phyloP scores from a whole-genome alignment of 345 rosid species.

The Salix purpurea region DNA sequence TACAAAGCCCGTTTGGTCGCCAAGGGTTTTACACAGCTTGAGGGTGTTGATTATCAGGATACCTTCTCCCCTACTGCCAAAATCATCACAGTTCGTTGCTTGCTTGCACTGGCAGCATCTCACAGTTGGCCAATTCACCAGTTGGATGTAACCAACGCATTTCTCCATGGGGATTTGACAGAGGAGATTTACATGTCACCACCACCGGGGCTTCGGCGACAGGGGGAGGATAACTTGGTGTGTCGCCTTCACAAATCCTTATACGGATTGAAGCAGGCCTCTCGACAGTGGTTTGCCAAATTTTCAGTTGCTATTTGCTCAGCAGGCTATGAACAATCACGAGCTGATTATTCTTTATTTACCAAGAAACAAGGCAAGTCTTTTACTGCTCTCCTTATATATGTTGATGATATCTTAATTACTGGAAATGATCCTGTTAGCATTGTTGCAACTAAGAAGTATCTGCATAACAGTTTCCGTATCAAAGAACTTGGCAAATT shows the following conservation, averaged over 20 bases:
- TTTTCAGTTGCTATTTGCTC: background rate
- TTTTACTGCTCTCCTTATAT: background rate
- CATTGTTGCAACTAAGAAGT: background rate
- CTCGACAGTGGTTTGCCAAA: background rate
- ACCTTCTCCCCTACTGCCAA: background rate
- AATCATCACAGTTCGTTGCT: background rate
- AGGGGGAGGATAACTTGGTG: background rate
- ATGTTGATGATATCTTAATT: background rate
- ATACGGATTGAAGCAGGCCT: background rate
- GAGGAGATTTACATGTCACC: background rate
- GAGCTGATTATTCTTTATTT: background rate
- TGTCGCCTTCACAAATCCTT: background rate
- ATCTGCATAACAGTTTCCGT: background rate
- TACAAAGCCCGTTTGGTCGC: background rate
- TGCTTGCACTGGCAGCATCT: background rate
- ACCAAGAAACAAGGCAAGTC: background rate
- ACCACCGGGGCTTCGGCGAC: background rate
- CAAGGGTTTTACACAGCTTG: background rate
- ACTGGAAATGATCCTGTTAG: slow-evolving; percentile 2
- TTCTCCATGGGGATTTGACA: background rate
- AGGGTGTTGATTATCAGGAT: background rate
- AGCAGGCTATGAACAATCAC: background rate
- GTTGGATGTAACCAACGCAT: background rate
- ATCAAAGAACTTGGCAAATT: slow-evolving; percentile 3
- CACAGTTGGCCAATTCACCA: background rate